phyloP scores from a whole-genome alignment of 2,329 filamentous ascomycete genomes.

The Phoma sp. region DNA sequence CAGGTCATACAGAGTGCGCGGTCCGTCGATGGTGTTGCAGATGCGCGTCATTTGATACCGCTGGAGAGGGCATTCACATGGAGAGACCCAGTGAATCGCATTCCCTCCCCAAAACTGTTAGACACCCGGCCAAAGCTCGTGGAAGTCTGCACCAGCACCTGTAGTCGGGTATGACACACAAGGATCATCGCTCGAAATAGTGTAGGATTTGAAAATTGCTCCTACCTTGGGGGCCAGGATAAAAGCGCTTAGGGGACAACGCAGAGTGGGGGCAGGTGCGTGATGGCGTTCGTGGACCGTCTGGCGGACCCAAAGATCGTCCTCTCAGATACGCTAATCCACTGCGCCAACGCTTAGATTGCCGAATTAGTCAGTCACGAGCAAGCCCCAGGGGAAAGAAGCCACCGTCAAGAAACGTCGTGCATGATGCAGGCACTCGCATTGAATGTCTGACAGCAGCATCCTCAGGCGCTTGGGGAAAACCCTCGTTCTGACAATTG shows the following conservation, averaged over 20 bases:
- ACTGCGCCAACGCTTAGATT: slow-evolving; percentile 12
- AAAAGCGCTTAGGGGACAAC: slow-evolving; percentile 12
- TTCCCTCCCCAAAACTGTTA: slow-evolving; percentile 19
- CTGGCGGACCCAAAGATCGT: slow-evolving; percentile 14
- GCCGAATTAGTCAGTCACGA: slow-evolving; percentile 13
- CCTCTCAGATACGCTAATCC: slow-evolving; percentile 1
- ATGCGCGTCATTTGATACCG: slow-evolving; percentile 14
- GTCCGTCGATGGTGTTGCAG: slow-evolving; percentile 9
- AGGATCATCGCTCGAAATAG: slow-evolving; percentile 6
- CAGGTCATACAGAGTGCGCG: slow-evolving; percentile 5
- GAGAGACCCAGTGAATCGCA: slow-evolving; percentile 16
- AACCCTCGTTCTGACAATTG: neutral
- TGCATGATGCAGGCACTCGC: slow-evolving; percentile 18
- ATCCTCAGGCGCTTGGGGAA: slow-evolving; percentile 3
- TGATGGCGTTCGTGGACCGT: slow-evolving; percentile 13
- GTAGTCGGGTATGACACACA: slow-evolving; percentile 4
- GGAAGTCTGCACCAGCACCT: slow-evolving; percentile 3
- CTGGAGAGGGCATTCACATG: slow-evolving; percentile 10
- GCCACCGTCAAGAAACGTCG: slow-evolving; percentile 4
- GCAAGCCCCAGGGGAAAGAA: slow-evolving; percentile 3
- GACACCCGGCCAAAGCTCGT: slow-evolving; percentile 4
- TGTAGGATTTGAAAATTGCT: slow-evolving; percentile 6
- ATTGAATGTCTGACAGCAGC: slow-evolving; percentile 14
- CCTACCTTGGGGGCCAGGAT: slow-evolving; percentile 11
- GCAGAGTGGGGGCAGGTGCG: slow-evolving; percentile 18